Base-by-base conservation (phyloP, 768 basidiomycete species). In the Chalciporus sphaerocephalus region DNA sequence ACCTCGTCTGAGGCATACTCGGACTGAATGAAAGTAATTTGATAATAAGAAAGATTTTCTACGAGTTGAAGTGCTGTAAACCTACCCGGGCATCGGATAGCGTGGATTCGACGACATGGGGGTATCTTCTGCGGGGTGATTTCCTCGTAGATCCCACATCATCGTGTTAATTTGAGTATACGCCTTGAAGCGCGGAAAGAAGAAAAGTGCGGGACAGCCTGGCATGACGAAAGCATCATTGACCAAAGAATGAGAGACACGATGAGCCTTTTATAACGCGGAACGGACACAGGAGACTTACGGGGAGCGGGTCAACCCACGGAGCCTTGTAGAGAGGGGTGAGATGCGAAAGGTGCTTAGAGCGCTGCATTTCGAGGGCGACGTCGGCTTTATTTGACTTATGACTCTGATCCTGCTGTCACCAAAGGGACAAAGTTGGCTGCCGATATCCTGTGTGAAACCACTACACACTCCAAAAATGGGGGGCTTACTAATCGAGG, bases 101-200 rank as follows among this genome's bases (percentile, higher is more conserved):
- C 33, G 46, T 12, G 52, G 45, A 38, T 27, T 37, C 4, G 63
- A 42, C 3, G 58, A 46, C 25, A 3, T 45, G 9, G 30, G 32
- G 15, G 40, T 47, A 30, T 57, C 52, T 43, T 54, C 52, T 10
- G 40, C 33, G 25, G 42, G 30, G 25, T 48, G 8, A 17, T 54
- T 51, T 2, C 53, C 63, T 5, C 55, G 52, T 40, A 50, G 3
- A 23, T 65, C 65, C 64, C 61, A 67, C 63, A 41, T 55, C 54
- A 40, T 50, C 17, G 60, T 18, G 22, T 65, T 64, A n/a, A 65
- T 47, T 33, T 67, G 59, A 6, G 58, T 67, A 20, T 67, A 67
- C 35, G 64, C 49, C 35, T 55, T 67, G 5, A 66, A 63, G 52
- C 61, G 66, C 10, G 64, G 65, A 37, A 65, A 67, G 41, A 46